phyloP scores from a whole-genome alignment of 1,139 yeast species.

The Hansenula sp. region DNA sequence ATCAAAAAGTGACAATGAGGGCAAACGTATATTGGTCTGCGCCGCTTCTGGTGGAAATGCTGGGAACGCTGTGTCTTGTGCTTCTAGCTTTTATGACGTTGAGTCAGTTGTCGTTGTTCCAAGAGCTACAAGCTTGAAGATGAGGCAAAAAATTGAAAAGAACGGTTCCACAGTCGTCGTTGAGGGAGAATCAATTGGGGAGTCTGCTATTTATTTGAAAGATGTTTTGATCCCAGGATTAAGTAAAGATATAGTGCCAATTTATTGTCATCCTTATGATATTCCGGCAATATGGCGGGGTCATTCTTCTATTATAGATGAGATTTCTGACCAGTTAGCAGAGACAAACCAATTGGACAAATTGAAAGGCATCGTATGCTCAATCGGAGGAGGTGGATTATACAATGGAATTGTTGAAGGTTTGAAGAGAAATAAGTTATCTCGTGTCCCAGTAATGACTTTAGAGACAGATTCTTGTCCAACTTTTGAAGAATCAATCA shows the following conservation, averaged over 20 bases:
- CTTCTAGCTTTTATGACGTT: constrained; percentile 41
- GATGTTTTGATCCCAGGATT: constrained; percentile 32
- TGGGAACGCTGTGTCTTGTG: constrained; percentile 70
- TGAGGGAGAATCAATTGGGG: constrained; percentile 59
- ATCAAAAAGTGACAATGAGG: neutral
- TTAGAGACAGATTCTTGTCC: constrained; percentile 64
- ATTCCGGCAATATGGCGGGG: constrained; percentile 66
- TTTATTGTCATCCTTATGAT: constrained; percentile 73
- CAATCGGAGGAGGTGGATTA: constrained; percentile 77
- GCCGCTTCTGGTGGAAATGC: constrained; percentile 80
- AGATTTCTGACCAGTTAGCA: constrained; percentile 42
- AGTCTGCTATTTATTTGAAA: constrained; percentile 54
- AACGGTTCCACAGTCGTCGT: constrained; percentile 54
- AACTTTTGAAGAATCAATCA: constrained; percentile 45
- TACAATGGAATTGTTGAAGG: constrained; percentile 63
- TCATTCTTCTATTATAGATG: constrained; percentile 57
- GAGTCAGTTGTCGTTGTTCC: constrained; percentile 71
- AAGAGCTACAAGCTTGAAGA: constrained; percentile 35
- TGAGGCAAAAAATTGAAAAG: constrained; percentile 35
- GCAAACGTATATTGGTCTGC: constrained; percentile 42
- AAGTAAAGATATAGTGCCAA: constrained; percentile 31
- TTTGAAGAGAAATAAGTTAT: constrained; percentile 36
- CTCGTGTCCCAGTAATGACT: constrained; percentile 43
- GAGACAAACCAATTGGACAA: constrained; percentile 22
- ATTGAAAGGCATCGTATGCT: constrained; percentile 58